These are phyloP conservation scores for Limtongia smithiae DNA, from an alignment of 805 yeast species.

Conservation along the genomic window DNA sequence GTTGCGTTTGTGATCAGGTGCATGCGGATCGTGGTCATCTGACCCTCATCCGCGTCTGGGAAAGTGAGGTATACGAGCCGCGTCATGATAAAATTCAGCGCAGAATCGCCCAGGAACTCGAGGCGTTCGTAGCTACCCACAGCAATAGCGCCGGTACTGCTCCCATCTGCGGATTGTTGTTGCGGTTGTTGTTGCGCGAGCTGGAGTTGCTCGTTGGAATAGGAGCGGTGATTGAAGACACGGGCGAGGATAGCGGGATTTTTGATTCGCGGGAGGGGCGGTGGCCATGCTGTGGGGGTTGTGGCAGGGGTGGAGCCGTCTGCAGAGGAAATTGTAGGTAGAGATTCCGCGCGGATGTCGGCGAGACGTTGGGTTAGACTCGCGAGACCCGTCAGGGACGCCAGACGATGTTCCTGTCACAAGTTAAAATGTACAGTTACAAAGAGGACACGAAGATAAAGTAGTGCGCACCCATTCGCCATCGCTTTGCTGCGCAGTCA, in stretches of 20 bases:
- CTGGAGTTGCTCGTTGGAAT: constrained; percentile 49
- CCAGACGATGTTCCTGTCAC: constrained; percentile 6
- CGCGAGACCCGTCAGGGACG: constrained; percentile 14
- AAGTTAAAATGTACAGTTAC: too few species aligned
- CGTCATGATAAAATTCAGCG: constrained; percentile 53
- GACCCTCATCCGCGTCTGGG: constrained; percentile 77
- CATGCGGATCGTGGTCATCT: constrained; percentile 65
- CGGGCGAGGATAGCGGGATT: constrained; percentile 57
- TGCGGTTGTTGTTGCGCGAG: constrained; percentile 37
- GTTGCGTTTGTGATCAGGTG: constrained; percentile 69
- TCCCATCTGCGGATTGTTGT: constrained; percentile 54
- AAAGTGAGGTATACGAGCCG: constrained; percentile 60
- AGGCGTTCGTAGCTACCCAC: constrained; percentile 22
- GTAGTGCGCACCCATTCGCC: constrained; percentile 6
- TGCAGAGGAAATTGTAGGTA: not conserved
- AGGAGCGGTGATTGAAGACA: constrained; percentile 80
- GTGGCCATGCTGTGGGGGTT: constrained; percentile 47
- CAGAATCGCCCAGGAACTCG: constrained; percentile 28
- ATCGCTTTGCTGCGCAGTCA: not conserved
- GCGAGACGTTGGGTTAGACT: constrained; percentile 8
- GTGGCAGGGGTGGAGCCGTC: constrained; percentile 1
- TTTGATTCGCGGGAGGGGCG: constrained; percentile 64
- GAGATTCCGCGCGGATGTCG: constrained; percentile 1
- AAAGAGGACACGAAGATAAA: too few species aligned
- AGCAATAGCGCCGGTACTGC: constrained; percentile 50